phyloP scores from a whole-genome alignment of 495 filamentous ascomycete genomes.

The Geopyxis carbonaria region DNA sequence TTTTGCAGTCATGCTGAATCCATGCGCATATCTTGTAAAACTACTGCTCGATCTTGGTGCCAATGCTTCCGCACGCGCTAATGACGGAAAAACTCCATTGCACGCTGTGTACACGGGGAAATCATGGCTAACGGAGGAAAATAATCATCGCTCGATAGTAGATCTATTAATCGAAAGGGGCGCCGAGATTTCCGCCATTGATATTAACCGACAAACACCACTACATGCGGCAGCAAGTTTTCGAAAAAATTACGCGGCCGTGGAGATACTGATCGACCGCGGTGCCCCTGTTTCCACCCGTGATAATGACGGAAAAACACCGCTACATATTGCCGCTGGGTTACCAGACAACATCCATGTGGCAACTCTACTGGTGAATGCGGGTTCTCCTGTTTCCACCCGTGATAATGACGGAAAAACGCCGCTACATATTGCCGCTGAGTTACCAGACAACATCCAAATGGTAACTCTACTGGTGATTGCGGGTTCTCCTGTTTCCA shows the following conservation, averaged over 20 bases:
- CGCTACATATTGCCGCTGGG: background rate
- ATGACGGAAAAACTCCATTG: background rate
- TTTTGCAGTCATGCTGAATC: background rate
- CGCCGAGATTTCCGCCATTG: constrained; percentile 1
- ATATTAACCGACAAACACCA: background rate
- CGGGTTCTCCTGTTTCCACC: background rate
- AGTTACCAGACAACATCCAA: constrained; percentile 30
- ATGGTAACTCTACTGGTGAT: background rate
- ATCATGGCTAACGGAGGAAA: too few species aligned
- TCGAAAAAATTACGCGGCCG: background rate
- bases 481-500: constrained; percentile 1
- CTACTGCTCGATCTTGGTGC: constrained; percentile 1
- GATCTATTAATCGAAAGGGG: constrained; percentile 1
- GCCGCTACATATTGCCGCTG: constrained; percentile 8
- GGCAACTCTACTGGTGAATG: background rate
- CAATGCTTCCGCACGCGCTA: background rate
- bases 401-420: background rate
- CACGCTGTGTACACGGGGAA: background rate
- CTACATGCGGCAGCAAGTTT: background rate
- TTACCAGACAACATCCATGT: background rate
- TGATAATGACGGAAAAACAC: background rate
- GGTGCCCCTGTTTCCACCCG: background rate
- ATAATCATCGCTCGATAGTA: background rate
- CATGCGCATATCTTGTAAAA: background rate
- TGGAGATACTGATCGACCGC: constrained; percentile 1